Evolutionary conservation across 805 yeast genomes (phyloP), one percentile per base, ranked within the genome.

Genomic region (Pichia californica): DNA sequence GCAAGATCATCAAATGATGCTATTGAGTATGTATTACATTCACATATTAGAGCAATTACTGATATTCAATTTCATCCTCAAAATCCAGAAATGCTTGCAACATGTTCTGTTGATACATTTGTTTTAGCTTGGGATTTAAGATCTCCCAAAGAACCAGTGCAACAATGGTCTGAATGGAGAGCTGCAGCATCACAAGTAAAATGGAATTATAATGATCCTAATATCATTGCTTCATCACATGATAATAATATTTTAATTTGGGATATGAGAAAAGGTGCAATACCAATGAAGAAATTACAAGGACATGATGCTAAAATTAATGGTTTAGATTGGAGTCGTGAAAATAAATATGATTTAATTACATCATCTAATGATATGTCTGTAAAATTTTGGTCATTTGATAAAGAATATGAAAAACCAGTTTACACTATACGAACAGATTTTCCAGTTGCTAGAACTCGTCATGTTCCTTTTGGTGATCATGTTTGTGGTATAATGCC

Each of bases 101-200:
- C 99, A 0, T 88, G 97, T 58, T 83, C 95, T 0, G 86, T 93
- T 13, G 99, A 93, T 58, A 82, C 96, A 0, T 83, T 79, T 54
- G 83, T 88, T 16, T 77, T 79, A 43, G 77, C 84, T 3, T 93
- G 99, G 99, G 99, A 93, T 63, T 70, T 89, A 69, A 70, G 98
- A 46, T 71, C 81, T 14, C 91, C 96, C 0, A 67, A 76, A 38
- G 68, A 76, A 47, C 95, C 97, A 0, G 81, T 77, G 4, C 73
- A 74, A 46, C 73, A 79, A 37, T 88, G 87, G 66, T 87, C 96
- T n/a, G 96, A 91, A 57, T 93, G 96, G 94, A 68, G 85, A 44
- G 94, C 96, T 0, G 91, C 94, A 2, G 95, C 97, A 3, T 77
- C 95, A 0, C 98, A 91, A 61, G 96, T 88, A 14, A 88, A 91